Evolutionary conservation across 441 rosid species (phyloP), one percentile per base, ranked within the genome.

Genomic region (Omphalea diandra): DNA sequence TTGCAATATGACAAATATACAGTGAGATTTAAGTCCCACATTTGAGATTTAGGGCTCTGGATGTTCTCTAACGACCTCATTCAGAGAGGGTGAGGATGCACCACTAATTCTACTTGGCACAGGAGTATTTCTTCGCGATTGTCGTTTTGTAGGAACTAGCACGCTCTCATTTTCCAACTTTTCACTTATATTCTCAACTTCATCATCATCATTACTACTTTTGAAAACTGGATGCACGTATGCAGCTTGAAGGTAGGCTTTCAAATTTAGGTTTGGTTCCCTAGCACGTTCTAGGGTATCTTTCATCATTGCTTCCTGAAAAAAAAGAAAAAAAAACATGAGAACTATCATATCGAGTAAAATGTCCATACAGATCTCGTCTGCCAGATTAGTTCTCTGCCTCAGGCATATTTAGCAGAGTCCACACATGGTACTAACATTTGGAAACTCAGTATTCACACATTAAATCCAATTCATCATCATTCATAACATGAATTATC

Each of bases 251-350:
- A 95, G 85, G 75, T 84, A 95, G 12, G 82, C 81, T 80, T 89
- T 95, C 67, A 94, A 65, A 74, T 92, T 89, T 18, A 92, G 43
- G 75, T 78, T 79, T 0, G 97, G 99, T 20, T 92, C 99, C 79
- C 84, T 82, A 11, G 92, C 87, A 3, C 79, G 87, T 67, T 95
- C 98, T 65, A 92, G 76, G 0, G 97, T 92, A 70, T 94, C 99
- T 74, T 90, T 94, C 94, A 85, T 90, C 98, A 82, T 88, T 41
- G 99, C 99, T 74, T 94, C 99, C 99, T 91, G 85, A 73, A 82
- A 82, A n/a, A n/a, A n/a, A n/a, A n/a, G n/a, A n/a, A 46, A n/a
- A 26, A n/a, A 40, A 3, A 5, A 29, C n/a, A 55, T 49, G 36
- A 22, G 15, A 31, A 35, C 36, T 26, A 55, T 0, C 24, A 20